A percentile compares a stretch with the other conserved stretches of the same genome.
These are phyloP conservation scores for Yarrowia galli DNA, from an alignment of 1,139 yeast species.

Conservation along the genomic window DNA sequence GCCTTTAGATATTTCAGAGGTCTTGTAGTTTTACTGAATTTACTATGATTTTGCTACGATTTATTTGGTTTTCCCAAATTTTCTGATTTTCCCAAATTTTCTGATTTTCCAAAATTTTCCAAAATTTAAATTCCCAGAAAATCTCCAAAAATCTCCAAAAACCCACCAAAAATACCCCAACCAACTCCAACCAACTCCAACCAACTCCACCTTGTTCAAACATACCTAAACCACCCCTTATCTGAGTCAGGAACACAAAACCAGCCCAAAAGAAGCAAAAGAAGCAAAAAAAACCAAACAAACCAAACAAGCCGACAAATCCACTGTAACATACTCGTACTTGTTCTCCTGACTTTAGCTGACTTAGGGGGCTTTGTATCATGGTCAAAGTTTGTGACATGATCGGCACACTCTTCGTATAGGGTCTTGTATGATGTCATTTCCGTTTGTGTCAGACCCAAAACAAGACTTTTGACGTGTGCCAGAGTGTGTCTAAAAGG, in stretches of 20 bases:
- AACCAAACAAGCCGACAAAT: too few relatives aligned
- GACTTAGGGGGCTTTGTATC: too few relatives aligned
- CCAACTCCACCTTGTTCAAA: too few relatives aligned
- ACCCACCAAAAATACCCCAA: too few relatives aligned
- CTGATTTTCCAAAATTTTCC: too few relatives aligned
- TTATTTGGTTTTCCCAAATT: too few relatives aligned
- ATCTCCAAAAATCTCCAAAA: too few relatives aligned
- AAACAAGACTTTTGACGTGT: neutral
- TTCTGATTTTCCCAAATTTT: neutral
- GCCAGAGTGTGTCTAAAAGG: neutral
- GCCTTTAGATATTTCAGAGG: neutral
- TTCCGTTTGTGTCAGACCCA: neutral
- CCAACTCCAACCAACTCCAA: too few relatives aligned
- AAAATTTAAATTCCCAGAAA: too few relatives aligned
- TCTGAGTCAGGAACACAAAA: conserved; percentile 16
- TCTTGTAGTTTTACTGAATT: neutral
- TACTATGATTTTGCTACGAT: too few relatives aligned
- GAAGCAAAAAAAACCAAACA: neutral
- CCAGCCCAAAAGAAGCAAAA: neutral
- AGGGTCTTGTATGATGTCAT: conserved; percentile 18
- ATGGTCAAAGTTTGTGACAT: conserved; percentile 8
- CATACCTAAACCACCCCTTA: neutral
- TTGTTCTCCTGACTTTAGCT: too few relatives aligned
- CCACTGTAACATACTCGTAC: conserved; percentile 20
- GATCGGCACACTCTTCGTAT: conserved; percentile 26